Evolutionary conservation across 2,329 filamentous ascomycete species (phyloP).

Genomic region (Tolypocladium inflatum): DNA sequence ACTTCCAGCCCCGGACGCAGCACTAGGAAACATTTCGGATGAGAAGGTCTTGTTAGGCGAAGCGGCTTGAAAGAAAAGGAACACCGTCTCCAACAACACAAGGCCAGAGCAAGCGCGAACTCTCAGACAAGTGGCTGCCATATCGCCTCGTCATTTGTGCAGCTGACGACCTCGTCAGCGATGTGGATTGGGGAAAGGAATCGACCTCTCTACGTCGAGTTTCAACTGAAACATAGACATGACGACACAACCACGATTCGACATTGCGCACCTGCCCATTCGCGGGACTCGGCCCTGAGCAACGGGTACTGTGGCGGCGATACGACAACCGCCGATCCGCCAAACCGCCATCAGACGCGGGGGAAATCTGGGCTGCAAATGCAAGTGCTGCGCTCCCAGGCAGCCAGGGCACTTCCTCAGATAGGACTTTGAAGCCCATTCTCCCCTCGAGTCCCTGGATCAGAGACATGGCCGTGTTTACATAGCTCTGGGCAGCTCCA

Average conservation of each 20-base stretch:
- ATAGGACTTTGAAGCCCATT: background rate
- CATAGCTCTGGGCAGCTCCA: background rate
- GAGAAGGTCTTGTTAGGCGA: background rate
- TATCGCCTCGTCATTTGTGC: background rate
- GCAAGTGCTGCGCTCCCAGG: background rate
- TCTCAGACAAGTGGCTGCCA: background rate
- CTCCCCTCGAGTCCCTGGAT: background rate
- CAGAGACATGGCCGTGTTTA: background rate
- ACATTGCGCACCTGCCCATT: background rate
- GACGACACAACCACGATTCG: background rate
- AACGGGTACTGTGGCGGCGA: too few species aligned
- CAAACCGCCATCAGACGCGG: background rate
- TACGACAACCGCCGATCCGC: background rate
- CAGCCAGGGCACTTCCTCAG: background rate
- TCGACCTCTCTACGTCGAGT: background rate
- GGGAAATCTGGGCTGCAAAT: background rate
- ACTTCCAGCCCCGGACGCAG: background rate
- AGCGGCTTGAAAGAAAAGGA: background rate
- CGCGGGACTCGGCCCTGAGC: background rate
- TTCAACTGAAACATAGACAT: background rate
- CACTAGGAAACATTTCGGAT: background rate
- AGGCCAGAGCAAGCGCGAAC: background rate
- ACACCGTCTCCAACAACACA: background rate
- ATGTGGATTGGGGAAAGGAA: background rate
- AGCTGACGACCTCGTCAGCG: background rate